Percentiles rank a stretch among this genome's conserved stretches.
Evolutionary conservation across 2,329 filamentous ascomycete genomes (phyloP).

Genomic region (Fusarium chuoi): DNA sequence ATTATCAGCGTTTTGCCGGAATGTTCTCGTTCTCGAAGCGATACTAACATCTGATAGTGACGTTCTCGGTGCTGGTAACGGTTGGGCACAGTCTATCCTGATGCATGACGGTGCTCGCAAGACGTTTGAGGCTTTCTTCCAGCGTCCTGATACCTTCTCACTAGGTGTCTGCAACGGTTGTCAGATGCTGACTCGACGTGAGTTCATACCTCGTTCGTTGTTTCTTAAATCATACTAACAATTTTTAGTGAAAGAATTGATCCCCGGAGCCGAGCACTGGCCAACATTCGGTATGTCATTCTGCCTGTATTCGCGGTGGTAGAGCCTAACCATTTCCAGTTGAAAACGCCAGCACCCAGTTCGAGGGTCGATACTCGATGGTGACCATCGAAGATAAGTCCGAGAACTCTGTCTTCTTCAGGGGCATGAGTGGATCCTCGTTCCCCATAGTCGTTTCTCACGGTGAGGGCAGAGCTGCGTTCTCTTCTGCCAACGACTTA

Average conservation of each 20-base stretch:
- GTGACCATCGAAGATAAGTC: constrained; percentile 41
- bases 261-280: constrained; percentile 44
- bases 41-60: constrained; percentile 56
- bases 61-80: constrained; percentile 87
- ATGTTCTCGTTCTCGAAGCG: not conserved
- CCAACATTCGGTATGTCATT: constrained; percentile 67
- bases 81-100: constrained; percentile 94
- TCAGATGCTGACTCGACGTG: constrained; percentile 82
- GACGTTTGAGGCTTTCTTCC: constrained; percentile 88
- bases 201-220: not conserved
- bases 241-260: constrained; percentile 40
- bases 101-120: constrained; percentile 80
- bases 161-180: constrained; percentile 98
- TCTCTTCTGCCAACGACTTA: constrained; percentile 64
- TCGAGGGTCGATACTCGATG: constrained; percentile 44
- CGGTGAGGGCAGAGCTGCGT: constrained; percentile 78
- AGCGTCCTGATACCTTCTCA: constrained; percentile 87
- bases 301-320: not conserved
- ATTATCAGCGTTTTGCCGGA: too few relatives aligned
- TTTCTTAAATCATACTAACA: not conserved
- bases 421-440: constrained; percentile 41
- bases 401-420: constrained; percentile 43
- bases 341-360: constrained; percentile 70
- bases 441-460: constrained; percentile 45
- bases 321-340: constrained; percentile 53